Base-by-base conservation (phyloP, 129 eudicot species). In the Flaveria linearis region DNA sequence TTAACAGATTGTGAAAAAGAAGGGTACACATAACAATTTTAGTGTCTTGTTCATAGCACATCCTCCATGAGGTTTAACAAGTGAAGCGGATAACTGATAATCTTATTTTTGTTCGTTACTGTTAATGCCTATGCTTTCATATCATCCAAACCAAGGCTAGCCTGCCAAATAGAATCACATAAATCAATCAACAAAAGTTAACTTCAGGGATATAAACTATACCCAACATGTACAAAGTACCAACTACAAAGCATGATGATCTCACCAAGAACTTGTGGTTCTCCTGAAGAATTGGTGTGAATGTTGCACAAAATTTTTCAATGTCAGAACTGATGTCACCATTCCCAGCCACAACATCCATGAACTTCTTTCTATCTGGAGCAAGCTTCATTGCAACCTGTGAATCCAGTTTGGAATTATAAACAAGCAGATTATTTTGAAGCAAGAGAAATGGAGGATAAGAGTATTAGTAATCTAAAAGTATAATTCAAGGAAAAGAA, bases 321-420 rank as follows among this genome's bases (percentile, higher is more conserved):
- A 93, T 88, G 67, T 93, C 98, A 10, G 74, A 76, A 33, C 85
- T 45, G 66, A 86, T 80, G 64, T 87, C 82, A 18, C 76, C 97
- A n/a, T 72, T 73, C 33, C 81, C 80, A 10, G 90, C 96, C 52
- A 93, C 64, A 60, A 93, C 91, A 76, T 87, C 97, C 90, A 93
- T 87, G 76, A 93, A 91, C 87, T 86, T 93, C 83, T 88, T 93
- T 84, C 97, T 93, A 62, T 93, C 98, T 46, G 98, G 98, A 46
- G 88, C 97, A 78, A 93, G 90, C 90, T 91, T 93, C 72, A 88
- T 88, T 3, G 93, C 98, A 74, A 93, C 91, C 98, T 88, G 85
- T 46, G 1, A 28, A 52, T 56, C 20, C 30, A 75, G 23, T 53
- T 41, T 63, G 36, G 20, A 9, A 46, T 63, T 47, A 70, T 41